Percentiles rank a stretch among this genome's conserved stretches.
Conservation (phyloP, 345 rosid genomes). For the Lepidium sativum region DNA sequence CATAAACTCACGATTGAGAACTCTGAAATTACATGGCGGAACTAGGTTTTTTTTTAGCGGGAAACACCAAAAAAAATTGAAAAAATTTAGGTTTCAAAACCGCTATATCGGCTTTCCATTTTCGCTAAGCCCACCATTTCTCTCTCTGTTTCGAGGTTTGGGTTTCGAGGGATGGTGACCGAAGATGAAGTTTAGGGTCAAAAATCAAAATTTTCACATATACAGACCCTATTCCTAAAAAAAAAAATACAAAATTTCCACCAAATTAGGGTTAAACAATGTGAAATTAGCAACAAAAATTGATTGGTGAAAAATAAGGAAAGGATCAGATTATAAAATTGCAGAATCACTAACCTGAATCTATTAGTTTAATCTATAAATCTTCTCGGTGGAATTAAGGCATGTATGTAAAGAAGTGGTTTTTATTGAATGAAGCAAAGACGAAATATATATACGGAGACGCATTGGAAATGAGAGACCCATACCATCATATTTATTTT, state of each 20-base stretch:
- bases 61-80: conserved; percentile 16
- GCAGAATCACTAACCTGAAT: conserved; percentile 14
- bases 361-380: not conserved
- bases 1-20: conserved; percentile 2
- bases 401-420: not conserved
- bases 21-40: conserved; percentile 8
- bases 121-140: conserved; percentile 25
- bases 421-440: not conserved
- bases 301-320: not conserved
- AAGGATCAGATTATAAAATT: not conserved
- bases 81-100: conserved; percentile 4
- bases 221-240: conserved; percentile 13
- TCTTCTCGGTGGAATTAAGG: conserved; percentile 5
- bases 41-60: conserved; percentile 18
- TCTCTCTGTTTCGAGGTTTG: conserved; percentile 10
- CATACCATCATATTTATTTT: not conserved
- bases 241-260: not conserved
- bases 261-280: conserved; percentile 15
- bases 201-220: not conserved
- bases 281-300: not conserved
- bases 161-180: conserved; percentile 19
- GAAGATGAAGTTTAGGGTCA: conserved; percentile 10
- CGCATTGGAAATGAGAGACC: conserved; percentile 11
- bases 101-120: not conserved
- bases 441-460: not conserved